Conservation (phyloP, 148 eudicot species). For the Nepenthes mirabilis region DNA sequence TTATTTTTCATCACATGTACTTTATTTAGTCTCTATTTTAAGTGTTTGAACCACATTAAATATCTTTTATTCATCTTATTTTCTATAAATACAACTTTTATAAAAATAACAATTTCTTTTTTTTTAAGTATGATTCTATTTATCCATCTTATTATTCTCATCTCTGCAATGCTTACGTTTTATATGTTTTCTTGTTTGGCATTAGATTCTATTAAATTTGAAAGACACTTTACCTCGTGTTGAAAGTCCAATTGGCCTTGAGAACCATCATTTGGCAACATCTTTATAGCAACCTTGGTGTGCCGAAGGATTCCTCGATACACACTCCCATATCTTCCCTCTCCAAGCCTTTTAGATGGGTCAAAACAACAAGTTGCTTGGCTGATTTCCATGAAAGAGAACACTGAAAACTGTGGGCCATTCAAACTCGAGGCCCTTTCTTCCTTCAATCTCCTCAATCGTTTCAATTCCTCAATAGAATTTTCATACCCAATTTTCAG, state of each 20-base stretch:
- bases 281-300: slow-evolving; percentile 67
- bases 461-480: slow-evolving; percentile 24
- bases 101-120: background rate
- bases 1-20: too few species aligned
- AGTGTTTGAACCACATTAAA: too few species aligned
- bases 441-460: slow-evolving; percentile 16
- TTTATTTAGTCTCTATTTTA: too few species aligned
- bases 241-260: slow-evolving; percentile 41
- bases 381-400: slow-evolving; percentile 53
- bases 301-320: slow-evolving; percentile 55
- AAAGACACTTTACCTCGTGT: slow-evolving; percentile 32
- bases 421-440: slow-evolving; percentile 10
- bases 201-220: background rate
- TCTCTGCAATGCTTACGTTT: background rate
- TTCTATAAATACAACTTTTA: too few species aligned
- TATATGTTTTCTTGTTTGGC: background rate
- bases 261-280: slow-evolving; percentile 62
- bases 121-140: too few species aligned
- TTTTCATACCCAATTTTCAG: slow-evolving; percentile 39
- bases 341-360: slow-evolving; percentile 58
- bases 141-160: too few species aligned
- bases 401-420: slow-evolving; percentile 25
- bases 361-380: slow-evolving; percentile 68
- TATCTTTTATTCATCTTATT: too few species aligned
- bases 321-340: slow-evolving; percentile 59